Base-by-base conservation (phyloP, 305 asterid species). In the Solanum aculeatissimum region DNA sequence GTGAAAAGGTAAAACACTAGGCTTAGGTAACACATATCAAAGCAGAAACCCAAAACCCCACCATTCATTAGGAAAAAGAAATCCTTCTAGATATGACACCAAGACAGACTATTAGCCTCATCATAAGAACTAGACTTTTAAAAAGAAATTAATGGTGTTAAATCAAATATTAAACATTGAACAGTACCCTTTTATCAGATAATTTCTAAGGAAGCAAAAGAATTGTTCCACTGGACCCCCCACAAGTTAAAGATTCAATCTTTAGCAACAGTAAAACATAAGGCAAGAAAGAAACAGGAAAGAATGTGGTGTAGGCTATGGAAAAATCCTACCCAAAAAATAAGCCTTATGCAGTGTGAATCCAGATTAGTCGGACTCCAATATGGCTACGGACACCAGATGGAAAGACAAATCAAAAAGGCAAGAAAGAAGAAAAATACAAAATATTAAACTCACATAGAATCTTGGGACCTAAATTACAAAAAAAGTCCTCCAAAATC, bases 371-470 rank as follows among this genome's bases (percentile, higher is more conserved):
- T 65, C 12, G 4, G 1, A 15, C 21, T 29, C 21, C n/a, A 65
- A 14, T 0, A 0, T 4, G 8, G 0, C 27, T 27, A 0, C 3
- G 0, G 35, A 27, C 42, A 63, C 42, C 42, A 3, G 18, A 27
- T 27, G 12, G 1, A 14, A 63, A 63, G 2, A 1, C 19, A 14
- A 14, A 63, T 11, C 2, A 21, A 63, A 11, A 6, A 25, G 2
- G 19, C 0, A 62, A 66, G n/a, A 66, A 29, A 15, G 72, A 66
- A 66, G 15, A 60, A 60, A 45, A 15, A 35, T 35, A 29, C 38
- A 68, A 49, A 87, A 47, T n/a, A 35, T 23, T 57, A 82, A 80
- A 86, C 86, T 51, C 58, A 58, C 45, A 69, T 21, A 83, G 47
- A 81, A 49, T 32, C 77, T 27, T 82, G 63, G 4, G 21, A 82